These are phyloP conservation scores for Starmerella riodocensis DNA, from an alignment of 805 yeast genomes.

Conservation along the genomic window DNA sequence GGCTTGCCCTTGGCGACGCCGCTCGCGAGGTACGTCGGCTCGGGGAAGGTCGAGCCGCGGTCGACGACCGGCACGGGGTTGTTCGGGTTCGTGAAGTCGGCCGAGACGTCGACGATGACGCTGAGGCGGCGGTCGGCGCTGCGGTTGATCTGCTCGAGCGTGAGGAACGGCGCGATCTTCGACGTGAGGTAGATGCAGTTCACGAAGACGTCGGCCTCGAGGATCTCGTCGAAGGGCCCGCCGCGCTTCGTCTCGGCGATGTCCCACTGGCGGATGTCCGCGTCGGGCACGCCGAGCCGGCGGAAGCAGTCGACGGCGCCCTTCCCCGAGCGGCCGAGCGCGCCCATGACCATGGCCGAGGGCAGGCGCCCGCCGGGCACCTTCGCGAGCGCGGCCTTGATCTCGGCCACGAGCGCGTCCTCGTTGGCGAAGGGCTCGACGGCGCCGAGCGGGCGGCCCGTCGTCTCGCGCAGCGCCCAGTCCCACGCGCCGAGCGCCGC, in stretches of 20 bases:
- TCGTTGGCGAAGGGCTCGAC: conserved; percentile 77
- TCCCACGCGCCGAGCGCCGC: conserved; percentile 92
- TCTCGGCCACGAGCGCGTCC: conserved; percentile 55
- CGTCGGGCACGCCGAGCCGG: conserved; percentile 78
- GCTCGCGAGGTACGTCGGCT: conserved; percentile 73
- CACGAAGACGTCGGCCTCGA: conserved; percentile 74
- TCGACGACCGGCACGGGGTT: conserved; percentile 93
- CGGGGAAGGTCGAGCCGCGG: conserved; percentile 75
- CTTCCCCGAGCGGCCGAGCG: conserved; percentile 95
- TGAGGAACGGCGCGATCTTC: conserved; percentile 87
- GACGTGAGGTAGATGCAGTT: conserved; percentile 90
- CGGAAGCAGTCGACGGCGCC: conserved; percentile 82
- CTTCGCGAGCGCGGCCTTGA: conserved; percentile 46
- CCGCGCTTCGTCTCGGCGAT: conserved; percentile 92
- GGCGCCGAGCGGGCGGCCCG: conserved; percentile 55
- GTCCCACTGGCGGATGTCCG: conserved; percentile 83
- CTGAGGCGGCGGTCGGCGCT: conserved; percentile 56
- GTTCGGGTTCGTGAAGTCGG: conserved; percentile 97
- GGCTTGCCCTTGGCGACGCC: conserved; percentile 69
- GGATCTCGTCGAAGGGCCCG: conserved; percentile 93
- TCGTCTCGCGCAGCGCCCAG: conserved; percentile 80
- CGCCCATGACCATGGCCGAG: conserved; percentile 81
- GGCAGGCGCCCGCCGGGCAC: conserved; percentile 41
- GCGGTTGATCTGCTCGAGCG: conserved; percentile 50
- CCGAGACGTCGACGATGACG: conserved; percentile 93